Conservation (phyloP, 176 grass and related monocot genomes). For the Hyparrhenia diplandra region DNA sequence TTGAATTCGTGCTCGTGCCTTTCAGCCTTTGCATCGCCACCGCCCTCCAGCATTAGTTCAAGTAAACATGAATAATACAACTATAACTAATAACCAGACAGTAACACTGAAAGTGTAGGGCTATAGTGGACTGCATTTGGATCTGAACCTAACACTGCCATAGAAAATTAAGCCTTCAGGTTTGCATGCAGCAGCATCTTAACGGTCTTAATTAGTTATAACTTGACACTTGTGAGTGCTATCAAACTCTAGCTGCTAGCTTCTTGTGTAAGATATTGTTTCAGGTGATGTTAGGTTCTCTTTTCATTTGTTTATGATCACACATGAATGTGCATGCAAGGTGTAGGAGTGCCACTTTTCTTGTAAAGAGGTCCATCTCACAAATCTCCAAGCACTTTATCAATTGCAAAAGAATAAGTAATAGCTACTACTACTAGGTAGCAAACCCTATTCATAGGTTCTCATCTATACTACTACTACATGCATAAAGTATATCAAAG, state of each 20-base stretch:
- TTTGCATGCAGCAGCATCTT: slow-evolving; percentile 3
- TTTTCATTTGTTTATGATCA: slow-evolving; percentile 40
- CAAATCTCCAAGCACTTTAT: slow-evolving; percentile 53
- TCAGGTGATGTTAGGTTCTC: slow-evolving; percentile 31
- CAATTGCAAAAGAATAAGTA: slow-evolving; percentile 22
- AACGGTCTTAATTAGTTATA: slow-evolving; percentile 14
- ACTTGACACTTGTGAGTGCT: not conserved
- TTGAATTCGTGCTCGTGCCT: not conserved
- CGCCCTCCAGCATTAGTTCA: not conserved
- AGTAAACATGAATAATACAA: not conserved
- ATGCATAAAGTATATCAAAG: not conserved
- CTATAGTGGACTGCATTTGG: not conserved
- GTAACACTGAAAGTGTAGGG: not conserved
- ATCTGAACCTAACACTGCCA: not conserved
- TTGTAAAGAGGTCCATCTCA: slow-evolving; percentile 41
- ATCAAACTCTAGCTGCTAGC: slow-evolving; percentile 3
- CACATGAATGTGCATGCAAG: slow-evolving; percentile 30
- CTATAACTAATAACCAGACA: not conserved
- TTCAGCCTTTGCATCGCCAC: not conserved
- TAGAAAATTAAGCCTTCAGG: slow-evolving; percentile 1
- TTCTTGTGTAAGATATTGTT: slow-evolving; percentile 25
- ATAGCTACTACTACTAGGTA: not conserved
- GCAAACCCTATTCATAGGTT: not conserved
- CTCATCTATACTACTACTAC: no score
- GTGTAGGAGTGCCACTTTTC: slow-evolving; percentile 29